Conservation (phyloP, 2,329 filamentous ascomycete species). For the Alternaria viburni region DNA sequence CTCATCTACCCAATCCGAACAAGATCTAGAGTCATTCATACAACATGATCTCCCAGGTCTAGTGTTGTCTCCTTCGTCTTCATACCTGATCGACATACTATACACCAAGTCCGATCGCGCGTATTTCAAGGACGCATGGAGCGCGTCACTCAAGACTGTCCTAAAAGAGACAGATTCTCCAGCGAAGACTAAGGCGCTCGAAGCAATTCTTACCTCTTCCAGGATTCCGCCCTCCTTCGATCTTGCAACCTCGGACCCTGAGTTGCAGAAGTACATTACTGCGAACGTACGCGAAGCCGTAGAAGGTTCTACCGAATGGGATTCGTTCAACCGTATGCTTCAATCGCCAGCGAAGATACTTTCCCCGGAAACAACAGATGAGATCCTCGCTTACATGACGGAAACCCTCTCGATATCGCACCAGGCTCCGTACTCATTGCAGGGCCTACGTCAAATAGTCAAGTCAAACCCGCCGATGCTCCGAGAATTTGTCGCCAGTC, state of each 20-base stretch:
- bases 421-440: slow-evolving; percentile 44
- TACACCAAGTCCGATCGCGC: slow-evolving; percentile 52
- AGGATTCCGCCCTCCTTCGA: slow-evolving; percentile 45
- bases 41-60: slow-evolving; percentile 63
- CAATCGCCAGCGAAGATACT: slow-evolving; percentile 43
- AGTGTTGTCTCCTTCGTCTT: slow-evolving; percentile 71
- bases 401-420: slow-evolving; percentile 47
- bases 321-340: slow-evolving; percentile 45
- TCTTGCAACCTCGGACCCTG: slow-evolving; percentile 41
- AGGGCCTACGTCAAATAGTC: slow-evolving; percentile 55
- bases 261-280: slow-evolving; percentile 47
- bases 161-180: slow-evolving; percentile 37
- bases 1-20: slow-evolving; percentile 51
- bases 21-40: slow-evolving; percentile 55
- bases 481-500: slow-evolving; percentile 52
- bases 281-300: slow-evolving; percentile 38
- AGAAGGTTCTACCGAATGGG: slow-evolving; percentile 44
- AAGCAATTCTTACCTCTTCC: slow-evolving; percentile 43
- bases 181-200: slow-evolving; percentile 35
- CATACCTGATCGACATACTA: slow-evolving; percentile 70
- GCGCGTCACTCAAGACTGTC: slow-evolving; percentile 34
- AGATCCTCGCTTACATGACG: slow-evolving; percentile 48
- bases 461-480: slow-evolving; percentile 51
- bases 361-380: slow-evolving; percentile 45
- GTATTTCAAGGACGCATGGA: slow-evolving; percentile 42